phyloP scores from a whole-genome alignment of 192 early-diverging fungal genomes.

The Pilaira anomala region DNA sequence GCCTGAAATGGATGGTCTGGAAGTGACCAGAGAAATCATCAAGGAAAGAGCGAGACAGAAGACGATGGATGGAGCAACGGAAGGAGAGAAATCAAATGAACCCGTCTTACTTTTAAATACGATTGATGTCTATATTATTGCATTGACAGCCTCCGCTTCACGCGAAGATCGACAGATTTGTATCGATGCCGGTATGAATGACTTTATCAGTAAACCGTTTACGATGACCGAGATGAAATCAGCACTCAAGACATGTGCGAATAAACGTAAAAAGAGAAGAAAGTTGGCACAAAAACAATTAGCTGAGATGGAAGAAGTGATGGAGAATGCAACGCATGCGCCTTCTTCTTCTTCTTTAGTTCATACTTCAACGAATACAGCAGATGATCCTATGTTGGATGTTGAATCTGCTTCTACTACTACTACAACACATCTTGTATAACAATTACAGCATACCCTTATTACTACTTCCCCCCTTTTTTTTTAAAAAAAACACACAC shows the following conservation, averaged over 20 bases:
- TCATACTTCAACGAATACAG: neutral
- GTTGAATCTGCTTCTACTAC: neutral
- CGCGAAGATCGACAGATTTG: constrained; percentile 47
- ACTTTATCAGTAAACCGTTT: constrained; percentile 53
- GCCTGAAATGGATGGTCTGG: constrained; percentile 41
- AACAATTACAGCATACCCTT: too few species aligned
- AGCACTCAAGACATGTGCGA: constrained; percentile 27
- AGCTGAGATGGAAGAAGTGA: neutral
- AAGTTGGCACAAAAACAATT: neutral
- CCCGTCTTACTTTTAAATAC: constrained; percentile 15
- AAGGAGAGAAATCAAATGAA: neutral
- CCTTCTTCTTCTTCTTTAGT: too few species aligned
- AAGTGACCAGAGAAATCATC: constrained; percentile 33
- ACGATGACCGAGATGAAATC: constrained; percentile 46
- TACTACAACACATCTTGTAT: too few species aligned
- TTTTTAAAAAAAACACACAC: too few species aligned
- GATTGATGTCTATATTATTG: constrained; percentile 49
- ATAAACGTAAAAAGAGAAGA: constrained; percentile 12
- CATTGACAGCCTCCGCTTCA: constrained; percentile 51
- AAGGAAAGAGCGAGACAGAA: constrained; percentile 8
- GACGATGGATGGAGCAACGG: neutral
- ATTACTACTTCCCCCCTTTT: neutral
- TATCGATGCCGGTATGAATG: constrained; percentile 54
- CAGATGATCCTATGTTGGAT: constrained; percentile 24
- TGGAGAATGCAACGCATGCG: neutral